phyloP scores from a whole-genome alignment of 768 basidiomycete genomes.

The Boletellus sp. region DNA sequence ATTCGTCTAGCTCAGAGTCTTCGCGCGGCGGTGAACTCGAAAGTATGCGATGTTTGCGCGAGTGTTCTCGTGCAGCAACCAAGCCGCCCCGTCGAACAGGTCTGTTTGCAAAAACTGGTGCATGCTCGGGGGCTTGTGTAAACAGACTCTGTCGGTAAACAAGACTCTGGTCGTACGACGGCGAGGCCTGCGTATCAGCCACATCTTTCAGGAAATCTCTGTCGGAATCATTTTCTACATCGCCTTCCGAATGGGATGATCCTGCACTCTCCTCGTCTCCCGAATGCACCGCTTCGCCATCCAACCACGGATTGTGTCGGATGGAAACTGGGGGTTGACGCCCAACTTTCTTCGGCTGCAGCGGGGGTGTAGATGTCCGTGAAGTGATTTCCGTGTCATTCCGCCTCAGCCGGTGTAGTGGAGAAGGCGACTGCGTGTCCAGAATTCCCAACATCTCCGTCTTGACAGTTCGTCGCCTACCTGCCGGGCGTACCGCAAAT shows the following conservation, averaged over 20 bases:
- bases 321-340: slow-evolving; percentile 32
- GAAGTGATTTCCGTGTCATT: slow-evolving; percentile 25
- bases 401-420: slow-evolving; percentile 31
- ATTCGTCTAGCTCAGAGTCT: slow-evolving; percentile 56
- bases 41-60: slow-evolving; percentile 29
- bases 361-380: slow-evolving; percentile 17
- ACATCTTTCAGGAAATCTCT: slow-evolving; percentile 60
- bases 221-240: slow-evolving; percentile 62
- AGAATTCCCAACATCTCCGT: slow-evolving; percentile 18
- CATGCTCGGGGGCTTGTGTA: slow-evolving; percentile 54
- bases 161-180: slow-evolving; percentile 69
- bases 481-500: slow-evolving; percentile 43
- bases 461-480: slow-evolving; percentile 23
- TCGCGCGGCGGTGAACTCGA: slow-evolving; percentile 63
- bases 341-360: slow-evolving; percentile 20
- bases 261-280: slow-evolving; percentile 75
- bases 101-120: slow-evolving; percentile 52
- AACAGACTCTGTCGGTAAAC: slow-evolving; percentile 70
- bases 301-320: slow-evolving; percentile 48
- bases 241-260: slow-evolving; percentile 50
- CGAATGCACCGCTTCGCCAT: slow-evolving; percentile 72
- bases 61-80: slow-evolving; percentile 30
- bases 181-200: slow-evolving; percentile 62
- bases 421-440: slow-evolving; percentile 25
- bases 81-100: slow-evolving; percentile 47